Percentiles rank a stretch among this genome's conserved stretches.
These are phyloP conservation scores for Gossypium davidsonii DNA, from an alignment of 441 rosid genomes.

Conservation along the genomic window DNA sequence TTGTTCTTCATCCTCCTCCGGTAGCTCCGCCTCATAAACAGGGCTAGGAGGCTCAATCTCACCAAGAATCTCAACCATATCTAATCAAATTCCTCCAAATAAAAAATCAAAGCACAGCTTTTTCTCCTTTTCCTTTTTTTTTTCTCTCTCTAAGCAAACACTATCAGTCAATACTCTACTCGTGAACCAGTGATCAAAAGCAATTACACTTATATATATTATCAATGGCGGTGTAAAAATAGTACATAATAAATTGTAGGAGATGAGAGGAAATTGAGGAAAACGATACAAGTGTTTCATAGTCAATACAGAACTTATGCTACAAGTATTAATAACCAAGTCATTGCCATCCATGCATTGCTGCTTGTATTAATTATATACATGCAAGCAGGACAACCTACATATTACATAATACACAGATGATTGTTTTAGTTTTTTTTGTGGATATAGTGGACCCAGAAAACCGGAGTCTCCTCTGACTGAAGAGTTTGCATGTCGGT, in stretches of 20 bases:
- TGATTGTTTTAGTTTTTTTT: not conserved
- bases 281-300: not conserved
- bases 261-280: constrained; percentile 11
- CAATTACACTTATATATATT: not conserved
- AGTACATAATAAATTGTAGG: not conserved
- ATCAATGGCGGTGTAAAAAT: constrained; percentile 7
- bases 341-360: not conserved
- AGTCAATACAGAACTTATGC: not conserved
- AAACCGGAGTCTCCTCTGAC: not conserved
- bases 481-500: not conserved
- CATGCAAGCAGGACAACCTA: not conserved
- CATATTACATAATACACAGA: not conserved
- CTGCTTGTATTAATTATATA: not conserved
- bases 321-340: not conserved
- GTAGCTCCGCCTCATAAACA: not conserved
- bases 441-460: not conserved
- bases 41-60: constrained; percentile 14
- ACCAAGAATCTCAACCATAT: constrained; percentile 6
- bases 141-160: not conserved
- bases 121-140: not conserved
- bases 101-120: not conserved
- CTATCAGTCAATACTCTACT: not conserved
- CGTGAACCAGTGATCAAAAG: not conserved
- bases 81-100: not conserved
- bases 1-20: constrained; percentile 1